A percentile compares a stretch with the other conserved stretches of the same genome.
These are phyloP conservation scores for Pouteria glomerata DNA, from an alignment of 148 eudicot species.

Conservation along the genomic window DNA sequence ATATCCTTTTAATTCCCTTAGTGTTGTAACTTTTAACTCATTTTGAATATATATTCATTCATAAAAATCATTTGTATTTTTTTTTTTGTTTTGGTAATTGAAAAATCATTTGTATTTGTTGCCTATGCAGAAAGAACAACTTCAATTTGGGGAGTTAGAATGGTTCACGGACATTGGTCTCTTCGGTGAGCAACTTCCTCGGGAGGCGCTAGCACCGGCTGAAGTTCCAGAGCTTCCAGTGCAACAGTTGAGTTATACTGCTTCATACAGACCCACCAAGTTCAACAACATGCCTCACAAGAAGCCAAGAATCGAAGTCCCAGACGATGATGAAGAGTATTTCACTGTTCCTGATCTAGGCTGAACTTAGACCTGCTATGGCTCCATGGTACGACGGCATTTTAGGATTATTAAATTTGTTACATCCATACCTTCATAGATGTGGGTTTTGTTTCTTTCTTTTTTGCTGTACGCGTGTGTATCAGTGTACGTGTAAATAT, in stretches of 20 bases:
- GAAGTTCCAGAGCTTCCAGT: conserved; percentile 88
- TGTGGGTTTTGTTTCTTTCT: too few relatives aligned
- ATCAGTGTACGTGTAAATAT: background rate
- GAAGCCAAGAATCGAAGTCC: conserved; percentile 66
- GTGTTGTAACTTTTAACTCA: too few relatives aligned
- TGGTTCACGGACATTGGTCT: conserved; percentile 68
- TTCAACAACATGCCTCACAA: conserved; percentile 48
- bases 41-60: too few relatives aligned
- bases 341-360: conserved; percentile 97
- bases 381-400: background rate
- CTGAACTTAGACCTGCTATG: conserved; percentile 19
- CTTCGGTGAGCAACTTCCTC: conserved; percentile 57
- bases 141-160: conserved; percentile 70
- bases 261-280: conserved; percentile 41
- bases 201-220: conserved; percentile 60
- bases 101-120: background rate
- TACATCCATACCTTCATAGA: background rate
- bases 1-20: too few relatives aligned
- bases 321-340: conserved; percentile 70
- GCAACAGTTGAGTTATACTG: conserved; percentile 31
- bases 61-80: too few relatives aligned
- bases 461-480: background rate
- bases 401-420: background rate
- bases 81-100: too few relatives aligned
- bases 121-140: conserved; percentile 65